phyloP scores from a whole-genome alignment of 192 early-diverging fungal genomes.

The Geosiphon pyriformis region DNA sequence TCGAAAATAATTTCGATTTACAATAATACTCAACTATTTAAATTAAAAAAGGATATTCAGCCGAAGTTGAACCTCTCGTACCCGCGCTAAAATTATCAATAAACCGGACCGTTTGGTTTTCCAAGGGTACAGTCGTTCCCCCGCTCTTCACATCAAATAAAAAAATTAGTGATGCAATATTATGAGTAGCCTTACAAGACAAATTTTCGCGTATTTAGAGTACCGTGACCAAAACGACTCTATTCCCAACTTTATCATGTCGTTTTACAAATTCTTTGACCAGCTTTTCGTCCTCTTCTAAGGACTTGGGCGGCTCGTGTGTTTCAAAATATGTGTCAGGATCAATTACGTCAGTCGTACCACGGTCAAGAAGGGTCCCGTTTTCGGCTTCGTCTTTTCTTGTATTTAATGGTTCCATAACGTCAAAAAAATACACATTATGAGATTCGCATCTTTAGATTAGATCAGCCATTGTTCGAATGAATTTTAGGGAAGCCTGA shows the following conservation, averaged over 20 bases:
- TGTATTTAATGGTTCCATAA: too few relatives aligned
- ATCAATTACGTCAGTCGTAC: too few relatives aligned
- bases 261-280: conserved; percentile 53
- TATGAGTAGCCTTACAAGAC: not conserved
- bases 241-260: conserved; percentile 45
- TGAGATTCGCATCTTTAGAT: too few relatives aligned
- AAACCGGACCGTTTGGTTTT: conserved; percentile 95
- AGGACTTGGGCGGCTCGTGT: conserved; percentile 58
- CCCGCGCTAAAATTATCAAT: conserved; percentile 98
- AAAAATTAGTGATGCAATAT: not conserved
- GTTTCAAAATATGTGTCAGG: conserved; percentile 75
- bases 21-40: not conserved
- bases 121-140: conserved; percentile 94
- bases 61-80: conserved; percentile 89
- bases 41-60: conserved; percentile 56
- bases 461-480: too few relatives aligned
- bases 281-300: conserved; percentile 51
- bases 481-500: too few relatives aligned
- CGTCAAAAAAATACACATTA: too few relatives aligned
- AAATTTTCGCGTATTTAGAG: conserved; percentile 9
- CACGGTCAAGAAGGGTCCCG: too few relatives aligned
- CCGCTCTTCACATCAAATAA: conserved; percentile 51
- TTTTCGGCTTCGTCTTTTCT: too few relatives aligned
- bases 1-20: not conserved
- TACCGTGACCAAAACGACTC: conserved; percentile 87